Evolutionary conservation across 208 protist genomes (phyloP).

Genomic region (Crithidia bombi): DNA sequence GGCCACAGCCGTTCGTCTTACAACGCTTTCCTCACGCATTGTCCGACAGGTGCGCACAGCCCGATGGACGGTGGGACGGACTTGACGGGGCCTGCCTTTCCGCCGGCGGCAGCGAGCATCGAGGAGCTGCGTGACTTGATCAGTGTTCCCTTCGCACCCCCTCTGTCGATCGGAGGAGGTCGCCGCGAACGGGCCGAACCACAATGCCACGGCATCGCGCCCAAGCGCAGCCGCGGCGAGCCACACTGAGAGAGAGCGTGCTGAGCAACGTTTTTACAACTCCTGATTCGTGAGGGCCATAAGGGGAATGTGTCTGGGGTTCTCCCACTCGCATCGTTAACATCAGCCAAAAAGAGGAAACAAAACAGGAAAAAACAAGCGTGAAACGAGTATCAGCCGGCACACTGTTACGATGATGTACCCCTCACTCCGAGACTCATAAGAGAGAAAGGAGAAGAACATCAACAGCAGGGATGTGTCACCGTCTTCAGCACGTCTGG

Average conservation of each 20-base stretch:
- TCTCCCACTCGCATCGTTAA: no score
- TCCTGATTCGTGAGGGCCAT: background rate
- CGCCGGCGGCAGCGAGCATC: constrained; percentile 14
- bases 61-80: background rate
- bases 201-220: no score
- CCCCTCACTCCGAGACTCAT: no score
- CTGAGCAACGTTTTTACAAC: background rate
- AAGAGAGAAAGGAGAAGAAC: no score
- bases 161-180: background rate
- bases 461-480: no score
- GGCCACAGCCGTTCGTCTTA: background rate
- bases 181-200: constrained; percentile 6
- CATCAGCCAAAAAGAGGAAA: no score
- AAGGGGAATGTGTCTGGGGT: no score
- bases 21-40: constrained; percentile 8
- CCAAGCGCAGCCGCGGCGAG: constrained; percentile 8
- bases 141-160: constrained; percentile 8
- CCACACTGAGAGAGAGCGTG: background rate
- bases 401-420: no score
- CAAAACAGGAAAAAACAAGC: no score
- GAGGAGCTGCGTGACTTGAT: constrained; percentile 36
- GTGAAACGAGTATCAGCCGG: no score
- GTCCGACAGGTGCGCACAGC: background rate
- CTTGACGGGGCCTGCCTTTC: background rate
- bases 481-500: no score